These are phyloP conservation scores for Pythium folliculosum DNA, from an alignment of 352 stramenopile genomes.

Conservation along the genomic window DNA sequence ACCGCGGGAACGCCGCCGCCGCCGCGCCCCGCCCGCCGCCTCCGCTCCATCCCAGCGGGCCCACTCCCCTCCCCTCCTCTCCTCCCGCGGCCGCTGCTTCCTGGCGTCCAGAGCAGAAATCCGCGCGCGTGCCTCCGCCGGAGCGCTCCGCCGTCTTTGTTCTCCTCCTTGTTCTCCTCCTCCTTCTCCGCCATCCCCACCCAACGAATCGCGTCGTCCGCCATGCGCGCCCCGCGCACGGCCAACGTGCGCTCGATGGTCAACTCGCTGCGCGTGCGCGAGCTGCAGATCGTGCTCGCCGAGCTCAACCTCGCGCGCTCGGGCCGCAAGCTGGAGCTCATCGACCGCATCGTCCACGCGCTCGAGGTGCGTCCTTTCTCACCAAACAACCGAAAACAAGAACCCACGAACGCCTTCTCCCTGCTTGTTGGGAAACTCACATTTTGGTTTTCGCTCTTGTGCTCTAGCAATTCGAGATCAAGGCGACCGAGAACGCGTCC, in stretches of 20 bases:
- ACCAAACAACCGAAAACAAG: not conserved
- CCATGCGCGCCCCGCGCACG: slow-evolving; percentile 26
- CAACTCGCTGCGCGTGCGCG: slow-evolving; percentile 62
- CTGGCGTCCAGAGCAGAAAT: too few relatives aligned
- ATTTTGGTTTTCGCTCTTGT: not conserved
- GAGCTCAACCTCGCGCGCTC: slow-evolving; percentile 70
- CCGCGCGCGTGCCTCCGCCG: too few relatives aligned
- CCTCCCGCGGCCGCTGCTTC: too few relatives aligned
- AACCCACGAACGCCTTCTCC: not conserved
- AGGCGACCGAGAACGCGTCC: slow-evolving; percentile 42
- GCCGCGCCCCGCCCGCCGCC: too few relatives aligned
- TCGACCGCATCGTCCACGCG: slow-evolving; percentile 67
- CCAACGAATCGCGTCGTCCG: not conserved
- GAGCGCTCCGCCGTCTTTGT: too few relatives aligned
- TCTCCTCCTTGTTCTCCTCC: not conserved
- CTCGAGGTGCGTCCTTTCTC: slow-evolving; percentile 46
- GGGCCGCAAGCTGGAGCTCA: slow-evolving; percentile 77
- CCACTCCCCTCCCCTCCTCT: too few relatives aligned
- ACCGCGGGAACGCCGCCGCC: not conserved
- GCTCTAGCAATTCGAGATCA: slow-evolving; percentile 47
- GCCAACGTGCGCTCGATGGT: slow-evolving; percentile 52
- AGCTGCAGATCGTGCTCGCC: slow-evolving; percentile 73
- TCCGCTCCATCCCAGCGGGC: too few relatives aligned
- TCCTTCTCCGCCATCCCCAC: not conserved
- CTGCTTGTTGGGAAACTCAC: too few relatives aligned